A percentile compares a stretch with the other conserved stretches of the same genome.
Evolutionary conservation across 495 filamentous ascomycete genomes (phyloP).

Genomic region (Staphylotrichum longicolle): DNA sequence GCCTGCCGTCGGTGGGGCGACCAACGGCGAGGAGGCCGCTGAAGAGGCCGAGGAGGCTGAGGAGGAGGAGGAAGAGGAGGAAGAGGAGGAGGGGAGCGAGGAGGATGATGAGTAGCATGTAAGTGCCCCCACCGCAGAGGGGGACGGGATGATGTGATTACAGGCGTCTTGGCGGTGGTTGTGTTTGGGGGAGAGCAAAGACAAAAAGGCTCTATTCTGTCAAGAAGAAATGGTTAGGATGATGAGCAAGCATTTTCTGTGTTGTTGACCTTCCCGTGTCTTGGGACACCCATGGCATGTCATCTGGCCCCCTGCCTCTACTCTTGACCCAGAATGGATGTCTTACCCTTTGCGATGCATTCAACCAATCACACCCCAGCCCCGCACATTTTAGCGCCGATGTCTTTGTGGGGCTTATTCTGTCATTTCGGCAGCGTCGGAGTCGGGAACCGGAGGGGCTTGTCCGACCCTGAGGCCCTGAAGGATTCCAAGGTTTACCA

Average conservation of each 20-base stretch:
- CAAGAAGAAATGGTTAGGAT: neutral
- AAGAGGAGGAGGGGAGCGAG: conserved; percentile 15
- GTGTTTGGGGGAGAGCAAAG: conserved; percentile 1
- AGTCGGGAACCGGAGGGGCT: conserved; percentile 2
- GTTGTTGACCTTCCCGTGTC: too few species aligned
- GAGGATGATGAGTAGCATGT: conserved; percentile 10
- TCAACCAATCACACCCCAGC: neutral
- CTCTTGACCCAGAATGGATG: neutral
- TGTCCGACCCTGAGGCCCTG: neutral
- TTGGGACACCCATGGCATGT: too few species aligned
- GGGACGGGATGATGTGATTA: neutral
- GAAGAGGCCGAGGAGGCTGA: conserved; percentile 22
- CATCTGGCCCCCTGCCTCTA: too few species aligned
- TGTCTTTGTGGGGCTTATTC: neutral
- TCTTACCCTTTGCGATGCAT: neutral
- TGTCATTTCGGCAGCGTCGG: conserved; percentile 10
- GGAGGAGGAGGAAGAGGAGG: conserved; percentile 21
- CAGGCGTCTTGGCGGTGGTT: conserved; percentile 3
- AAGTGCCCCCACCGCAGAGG: too few species aligned
- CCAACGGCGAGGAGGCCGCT: conserved; percentile 24
- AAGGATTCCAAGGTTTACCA: too few species aligned
- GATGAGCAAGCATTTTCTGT: neutral
- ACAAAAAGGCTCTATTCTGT: conserved; percentile 5
- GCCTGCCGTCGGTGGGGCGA: conserved; percentile 25
- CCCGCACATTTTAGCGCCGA: neutral